Evolutionary conservation across 768 basidiomycete genomes (phyloP), one percentile per base, ranked within the genome.

Genomic region (Dacryopinax primogenitus): DNA sequence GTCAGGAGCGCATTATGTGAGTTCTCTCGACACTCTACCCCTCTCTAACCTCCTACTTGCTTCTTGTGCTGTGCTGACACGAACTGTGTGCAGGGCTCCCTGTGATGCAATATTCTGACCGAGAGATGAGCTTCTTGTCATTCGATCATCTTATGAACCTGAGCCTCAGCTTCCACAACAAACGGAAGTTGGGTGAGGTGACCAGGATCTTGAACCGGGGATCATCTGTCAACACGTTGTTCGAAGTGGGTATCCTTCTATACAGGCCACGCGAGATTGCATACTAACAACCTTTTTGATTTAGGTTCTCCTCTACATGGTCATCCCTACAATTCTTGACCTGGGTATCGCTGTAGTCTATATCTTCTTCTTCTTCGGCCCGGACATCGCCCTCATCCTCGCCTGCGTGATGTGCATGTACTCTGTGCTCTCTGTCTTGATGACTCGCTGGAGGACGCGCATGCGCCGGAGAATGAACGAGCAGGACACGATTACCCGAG

Each of bases 131-230:
- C 1, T 81, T 85, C 70, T 78, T 93, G 63, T 87, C 91, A 11
- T 90, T 89, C 75, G 84, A 92, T 66, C 93, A 95, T 71, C 76
- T 96, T 1, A 79, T 97, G 11, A 88, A 90, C 67, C 83, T 97
- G 2, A 90, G 89, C 1, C 85, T 93, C 68, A 82, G 86, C 3
- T 92, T 87, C 82, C 91, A 87, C 72, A 88, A 83, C 3, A 86
- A 81, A 64, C 81, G 86, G 61, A 92, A 88, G 77, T 90, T 92
- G 1, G 92, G 91, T 30, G 90, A 93, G 71, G 80, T 92, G 11
- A 79, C 92, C 13, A 83, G 87, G 23, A 89, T 92, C 58, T 79
- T 92, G 26, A 87, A 89, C 68, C 84, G 90, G 64, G 89, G 91
- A 2, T 86, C 86, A 30, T 89, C 90, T 0, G 90, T 95, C 73